Base-by-base conservation (phyloP, 805 yeast species). In the Komagataella ulmi region DNA sequence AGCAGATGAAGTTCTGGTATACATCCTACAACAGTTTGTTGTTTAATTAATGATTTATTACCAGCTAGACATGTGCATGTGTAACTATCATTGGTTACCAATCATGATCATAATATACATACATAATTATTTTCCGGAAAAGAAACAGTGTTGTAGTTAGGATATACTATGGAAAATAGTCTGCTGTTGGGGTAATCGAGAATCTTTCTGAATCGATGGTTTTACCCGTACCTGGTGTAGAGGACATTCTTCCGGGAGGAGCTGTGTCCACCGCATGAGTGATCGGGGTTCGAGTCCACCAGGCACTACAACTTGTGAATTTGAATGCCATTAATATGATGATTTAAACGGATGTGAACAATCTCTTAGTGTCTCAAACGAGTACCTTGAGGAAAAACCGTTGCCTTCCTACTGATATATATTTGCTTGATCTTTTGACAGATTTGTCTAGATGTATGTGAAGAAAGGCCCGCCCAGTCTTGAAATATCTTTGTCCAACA, bases 381-480 rank as follows among this genome's bases (percentile, higher is more conserved):
- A 36, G 47, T 23, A 51, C 59, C 17, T 50, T 55, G 58, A 55
- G 60, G 59, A 56, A 54, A 56, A 56, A 51, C 45, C 54, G 59
- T 55, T 58, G 60, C 60, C 60, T 58, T 58, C 60, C 60, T 58
- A 56, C 60, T 58, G 60, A 57, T 49, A 53, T 48, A 44, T 24
- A 45, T 40, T 19, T 17, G 17, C 45, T 17, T 12, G n/a, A 18
- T 17, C 12, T 6, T 10, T 14, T 21, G 21, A n/a, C 36, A 23
- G 23, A 44, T n/a, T 44, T 49, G n/a, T 23, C 14, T 24, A 24
- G n/a, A 17, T 17, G 46, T 7, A 21, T 7, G 12, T 19, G 24
- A 18, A 12, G 17, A 10, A 17, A 6, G 17, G 18, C 18, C 18
- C 18, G 2, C 45, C 7, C 24, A 17, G 24, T 18, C 44, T 18